Evolutionary conservation across 495 filamentous ascomycete genomes (phyloP), one percentile per base, ranked within the genome.

Genomic region (Thermothielavioides terrestris): DNA sequence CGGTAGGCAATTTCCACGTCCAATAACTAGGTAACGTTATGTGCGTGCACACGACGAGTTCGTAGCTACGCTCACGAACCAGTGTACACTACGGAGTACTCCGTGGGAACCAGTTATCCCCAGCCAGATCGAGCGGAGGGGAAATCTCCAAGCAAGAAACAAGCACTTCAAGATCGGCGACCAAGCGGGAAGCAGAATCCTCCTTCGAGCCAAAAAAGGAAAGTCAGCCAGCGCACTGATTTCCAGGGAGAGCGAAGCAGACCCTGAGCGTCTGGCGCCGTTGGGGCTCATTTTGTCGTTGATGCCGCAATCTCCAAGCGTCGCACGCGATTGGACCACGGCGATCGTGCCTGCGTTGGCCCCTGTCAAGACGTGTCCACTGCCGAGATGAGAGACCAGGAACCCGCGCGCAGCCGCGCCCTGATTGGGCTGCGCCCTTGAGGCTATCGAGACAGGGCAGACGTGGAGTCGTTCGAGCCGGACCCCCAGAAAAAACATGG

Each of bases 331-430:
- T 52, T 56, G 53, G 53, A 36, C 36, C 34, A 42, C 14, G 5
- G 1, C 22, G 0, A 3, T 17, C 20, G 48, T 52, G 25, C 52
- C 52, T 50, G 52, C 32, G 31, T 12, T 25, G 8, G 20, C 42
- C 53, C 53, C 48, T 56, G 53, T 22, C 31, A 25, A 44, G 22
- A 25, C 17, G 31, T 38, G 36, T 40, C 42, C 49, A 50, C 35
- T 56, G 48, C 53, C 53, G 53, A 56, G 53, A 56, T 52, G 53
- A 52, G 37, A 45, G 34, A 11, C 45, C 54, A 52, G 49, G 54
- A 56, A 56, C 49, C 25, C 12, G 27, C 23, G 4, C 6, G 6
- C 34, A 15, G 6, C 25, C 10, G 17, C 34, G 11, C 17, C 28
- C 43, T 56, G 48, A 56, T 56, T 56, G 53, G 53, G 23, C 48